Conservation (phyloP, 768 basidiomycete species). For the Kwoniella shandongensis region DNA sequence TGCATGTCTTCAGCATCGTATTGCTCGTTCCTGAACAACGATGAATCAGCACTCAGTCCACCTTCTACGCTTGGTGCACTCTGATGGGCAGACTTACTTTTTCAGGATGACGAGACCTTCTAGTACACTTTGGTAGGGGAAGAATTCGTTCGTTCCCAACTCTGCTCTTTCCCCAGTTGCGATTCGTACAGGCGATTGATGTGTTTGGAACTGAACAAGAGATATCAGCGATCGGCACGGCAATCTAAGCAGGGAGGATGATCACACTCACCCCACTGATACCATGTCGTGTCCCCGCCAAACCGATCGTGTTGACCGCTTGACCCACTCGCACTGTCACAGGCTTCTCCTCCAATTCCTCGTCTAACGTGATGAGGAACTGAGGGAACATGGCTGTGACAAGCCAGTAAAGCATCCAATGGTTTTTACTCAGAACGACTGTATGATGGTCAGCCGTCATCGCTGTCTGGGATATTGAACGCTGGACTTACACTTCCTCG, state of each 20-base stretch:
- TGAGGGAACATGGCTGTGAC: constrained; percentile 96
- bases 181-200: constrained; percentile 91
- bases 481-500: constrained; percentile 76
- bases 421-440: constrained; percentile 93
- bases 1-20: constrained; percentile 51
- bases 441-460: not conserved
- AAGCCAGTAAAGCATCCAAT: constrained; percentile 99
- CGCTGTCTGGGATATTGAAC: not conserved
- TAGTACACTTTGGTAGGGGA: constrained; percentile 82
- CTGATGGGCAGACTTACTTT: constrained; percentile 65
- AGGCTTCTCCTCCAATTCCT: constrained; percentile 77
- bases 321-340: constrained; percentile 94
- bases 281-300: constrained; percentile 84
- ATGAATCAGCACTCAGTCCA: not conserved
- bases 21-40: constrained; percentile 52
- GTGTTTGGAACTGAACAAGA: constrained; percentile 78
- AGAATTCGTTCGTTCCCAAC: constrained; percentile 93
- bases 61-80: not conserved
- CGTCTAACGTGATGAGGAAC: constrained; percentile 95
- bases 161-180: constrained; percentile 93
- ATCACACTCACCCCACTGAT: constrained; percentile 52
- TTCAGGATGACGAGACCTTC: constrained; percentile 89
- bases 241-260: not conserved
- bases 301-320: constrained; percentile 95
- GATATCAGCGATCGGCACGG: not conserved